Percentiles rank a stretch among this genome's conserved stretches.
phyloP scores from a whole-genome alignment of 164 flowering plant genomes.

The Tetracentron sinense region DNA sequence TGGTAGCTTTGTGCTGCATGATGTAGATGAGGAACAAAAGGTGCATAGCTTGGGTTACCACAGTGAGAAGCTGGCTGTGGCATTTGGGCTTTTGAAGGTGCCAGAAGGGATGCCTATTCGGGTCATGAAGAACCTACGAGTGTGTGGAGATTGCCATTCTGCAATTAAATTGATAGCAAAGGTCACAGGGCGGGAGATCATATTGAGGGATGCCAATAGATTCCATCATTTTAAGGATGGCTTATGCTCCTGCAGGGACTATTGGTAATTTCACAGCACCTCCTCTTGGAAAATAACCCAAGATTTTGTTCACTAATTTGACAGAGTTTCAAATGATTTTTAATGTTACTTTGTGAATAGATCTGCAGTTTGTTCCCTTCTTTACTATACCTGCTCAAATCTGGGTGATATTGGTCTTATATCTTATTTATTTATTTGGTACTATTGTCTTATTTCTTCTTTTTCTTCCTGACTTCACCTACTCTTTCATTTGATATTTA shows the following conservation, averaged over 20 bases:
- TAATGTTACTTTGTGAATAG: too few species aligned
- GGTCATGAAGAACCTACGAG: slow-evolving; percentile 82
- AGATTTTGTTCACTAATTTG: too few species aligned
- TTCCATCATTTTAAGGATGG: slow-evolving; percentile 81
- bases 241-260: slow-evolving; percentile 65
- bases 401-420: too few species aligned
- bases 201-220: slow-evolving; percentile 76
- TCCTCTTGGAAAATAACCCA: neutral
- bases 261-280: slow-evolving; percentile 42
- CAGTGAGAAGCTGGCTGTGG: slow-evolving; percentile 83
- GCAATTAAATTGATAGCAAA: slow-evolving; percentile 67
- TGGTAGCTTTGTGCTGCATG: slow-evolving; percentile 65
- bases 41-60: slow-evolving; percentile 51
- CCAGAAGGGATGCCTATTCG: slow-evolving; percentile 65
- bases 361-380: too few species aligned
- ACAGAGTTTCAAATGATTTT: too few species aligned
- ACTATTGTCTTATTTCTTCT: too few species aligned
- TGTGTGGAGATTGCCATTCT: slow-evolving; percentile 84
- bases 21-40: slow-evolving; percentile 86
- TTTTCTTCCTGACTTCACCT: too few species aligned
- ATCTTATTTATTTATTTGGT: too few species aligned
- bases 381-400: too few species aligned
- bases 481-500: too few species aligned
- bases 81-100: slow-evolving; percentile 64
- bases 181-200: slow-evolving; percentile 60